These are phyloP conservation scores for Naganishia cerealis DNA, from an alignment of 1,284 basidiomycete species.

Conservation along the genomic window DNA sequence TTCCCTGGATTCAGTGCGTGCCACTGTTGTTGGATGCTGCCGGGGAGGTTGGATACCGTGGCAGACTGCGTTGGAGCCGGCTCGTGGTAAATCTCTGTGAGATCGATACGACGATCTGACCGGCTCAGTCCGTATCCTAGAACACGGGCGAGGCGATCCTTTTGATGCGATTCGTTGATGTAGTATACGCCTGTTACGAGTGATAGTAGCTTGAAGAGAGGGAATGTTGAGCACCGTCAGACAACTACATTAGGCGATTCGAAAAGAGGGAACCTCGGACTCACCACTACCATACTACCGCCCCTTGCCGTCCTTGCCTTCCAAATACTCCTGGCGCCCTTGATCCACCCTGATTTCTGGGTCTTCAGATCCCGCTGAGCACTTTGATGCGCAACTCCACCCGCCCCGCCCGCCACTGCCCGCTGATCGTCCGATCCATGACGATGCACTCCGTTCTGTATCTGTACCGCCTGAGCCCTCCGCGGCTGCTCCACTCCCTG, in stretches of 20 bases:
- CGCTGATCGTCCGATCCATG: not conserved
- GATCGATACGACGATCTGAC: slow-evolving; percentile 4
- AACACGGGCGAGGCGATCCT: slow-evolving; percentile 11
- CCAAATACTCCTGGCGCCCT: slow-evolving; percentile 55
- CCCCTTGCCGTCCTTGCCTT: slow-evolving; percentile 74
- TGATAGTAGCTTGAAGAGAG: slow-evolving; percentile 43
- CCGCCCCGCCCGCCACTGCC: not conserved
- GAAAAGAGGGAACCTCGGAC: slow-evolving; percentile 39
- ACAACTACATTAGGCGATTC: too few species aligned
- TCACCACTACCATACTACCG: slow-evolving; percentile 73
- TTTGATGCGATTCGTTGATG: slow-evolving; percentile 42
- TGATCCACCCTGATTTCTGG: slow-evolving; percentile 28
- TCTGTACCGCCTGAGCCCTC: not conserved
- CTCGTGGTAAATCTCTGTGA: slow-evolving; percentile 15
- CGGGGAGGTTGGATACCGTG: not conserved
- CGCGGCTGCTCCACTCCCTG: slow-evolving; percentile 26
- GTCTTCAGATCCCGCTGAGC: not conserved
- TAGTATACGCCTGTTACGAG: slow-evolving; percentile 52
- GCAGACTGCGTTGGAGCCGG: slow-evolving; percentile 9
- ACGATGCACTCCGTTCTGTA: not conserved
- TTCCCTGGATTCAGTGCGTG: slow-evolving; percentile 73
- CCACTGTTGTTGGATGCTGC: slow-evolving; percentile 58
- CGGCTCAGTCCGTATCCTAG: slow-evolving; percentile 12
- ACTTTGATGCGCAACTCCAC: too few species aligned
- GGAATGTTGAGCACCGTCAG: not conserved